Conservation (phyloP, 768 basidiomycete species). For the Macrolepiota dolichaula region DNA sequence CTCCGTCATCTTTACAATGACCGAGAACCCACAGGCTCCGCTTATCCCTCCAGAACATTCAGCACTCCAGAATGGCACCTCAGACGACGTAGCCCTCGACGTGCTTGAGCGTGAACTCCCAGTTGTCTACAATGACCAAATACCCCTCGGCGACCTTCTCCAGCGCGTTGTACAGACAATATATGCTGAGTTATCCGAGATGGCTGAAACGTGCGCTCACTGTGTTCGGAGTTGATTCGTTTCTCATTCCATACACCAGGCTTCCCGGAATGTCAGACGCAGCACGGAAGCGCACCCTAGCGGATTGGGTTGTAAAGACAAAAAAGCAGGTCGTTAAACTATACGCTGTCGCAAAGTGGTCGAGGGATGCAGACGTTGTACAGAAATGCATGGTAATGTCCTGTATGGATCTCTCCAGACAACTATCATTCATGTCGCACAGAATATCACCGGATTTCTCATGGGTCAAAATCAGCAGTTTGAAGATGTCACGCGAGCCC, state of each 20-base stretch:
- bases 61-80: slow-evolving; percentile 22
- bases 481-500: slow-evolving; percentile 57
- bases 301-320: slow-evolving; percentile 87
- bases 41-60: slow-evolving; percentile 4
- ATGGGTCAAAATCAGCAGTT: slow-evolving; percentile 85
- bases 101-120: slow-evolving; percentile 75
- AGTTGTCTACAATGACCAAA: slow-evolving; percentile 66
- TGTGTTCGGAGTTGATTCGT: not conserved
- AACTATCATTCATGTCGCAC: slow-evolving; percentile 10
- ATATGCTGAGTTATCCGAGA: slow-evolving; percentile 78
- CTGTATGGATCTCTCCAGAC: not conserved
- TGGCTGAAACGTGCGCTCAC: slow-evolving; percentile 76
- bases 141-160: slow-evolving; percentile 69
- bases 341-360: slow-evolving; percentile 85
- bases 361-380: slow-evolving; percentile 76
- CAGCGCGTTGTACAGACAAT: slow-evolving; percentile 76
- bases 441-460: slow-evolving; percentile 89
- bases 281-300: slow-evolving; percentile 75
- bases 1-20: not conserved
- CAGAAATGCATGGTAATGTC: slow-evolving; percentile 79
- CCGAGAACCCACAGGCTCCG: not conserved
- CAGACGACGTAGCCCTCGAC: slow-evolving; percentile 38
- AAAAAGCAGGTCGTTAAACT: slow-evolving; percentile 90
- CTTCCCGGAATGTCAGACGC: slow-evolving; percentile 82
- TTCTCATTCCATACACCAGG: slow-evolving; percentile 26